These are phyloP conservation scores for Datisca glomerata DNA, from an alignment of 306 rosid species.

Conservation along the genomic window DNA sequence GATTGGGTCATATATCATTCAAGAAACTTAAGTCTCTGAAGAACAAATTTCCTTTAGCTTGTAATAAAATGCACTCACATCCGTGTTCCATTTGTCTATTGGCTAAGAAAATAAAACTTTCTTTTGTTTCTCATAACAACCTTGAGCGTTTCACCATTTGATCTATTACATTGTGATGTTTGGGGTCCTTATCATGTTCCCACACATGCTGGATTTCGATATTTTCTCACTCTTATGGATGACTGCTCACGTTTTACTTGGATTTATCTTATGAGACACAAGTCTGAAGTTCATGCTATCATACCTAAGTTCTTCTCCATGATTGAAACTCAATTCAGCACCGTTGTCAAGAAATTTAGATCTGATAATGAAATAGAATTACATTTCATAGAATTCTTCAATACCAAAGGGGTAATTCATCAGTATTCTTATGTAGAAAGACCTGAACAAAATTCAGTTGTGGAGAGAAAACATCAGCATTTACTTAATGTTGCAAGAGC, in stretches of 20 bases:
- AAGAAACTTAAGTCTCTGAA: no score
- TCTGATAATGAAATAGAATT: no score
- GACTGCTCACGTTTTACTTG: background rate
- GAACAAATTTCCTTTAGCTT: background rate
- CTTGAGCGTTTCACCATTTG: background rate
- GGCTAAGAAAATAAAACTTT: background rate
- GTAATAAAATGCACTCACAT: background rate
- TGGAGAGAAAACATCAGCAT: no score
- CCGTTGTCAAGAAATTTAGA: background rate
- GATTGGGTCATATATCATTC: no score
- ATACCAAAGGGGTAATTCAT: background rate
- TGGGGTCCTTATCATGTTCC: background rate
- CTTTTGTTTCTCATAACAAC: background rate
- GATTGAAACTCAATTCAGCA: background rate
- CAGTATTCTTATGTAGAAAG: no score
- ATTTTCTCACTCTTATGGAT: background rate
- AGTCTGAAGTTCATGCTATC: background rate
- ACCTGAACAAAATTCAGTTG: no score
- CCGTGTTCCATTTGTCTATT: background rate
- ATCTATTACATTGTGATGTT: background rate
- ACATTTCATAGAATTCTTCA: background rate
- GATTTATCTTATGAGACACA: background rate
- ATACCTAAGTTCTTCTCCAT: background rate
- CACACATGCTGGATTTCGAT: background rate
- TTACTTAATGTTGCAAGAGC: no score